Base-by-base conservation (phyloP, 2,329 filamentous ascomycete genomes). In the Ophiostoma novo-ulmi region DNA sequence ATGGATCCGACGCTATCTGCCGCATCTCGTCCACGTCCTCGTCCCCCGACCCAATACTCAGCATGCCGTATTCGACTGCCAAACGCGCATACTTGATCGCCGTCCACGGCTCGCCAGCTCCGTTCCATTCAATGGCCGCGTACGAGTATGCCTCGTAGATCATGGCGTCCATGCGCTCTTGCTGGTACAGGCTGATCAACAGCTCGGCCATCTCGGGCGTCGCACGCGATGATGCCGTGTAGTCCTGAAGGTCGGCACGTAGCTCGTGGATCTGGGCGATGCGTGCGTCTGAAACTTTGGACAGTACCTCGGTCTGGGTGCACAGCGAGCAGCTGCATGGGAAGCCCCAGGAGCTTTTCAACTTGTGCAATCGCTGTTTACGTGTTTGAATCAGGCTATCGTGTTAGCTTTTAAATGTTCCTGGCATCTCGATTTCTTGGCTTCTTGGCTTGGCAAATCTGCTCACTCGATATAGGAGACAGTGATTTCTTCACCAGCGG, bases 401-500 rank as follows among this genome's bases (percentile, higher is more conserved):
- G 6, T 11, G 22, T 38, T 14, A 22, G 39, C 20, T 10, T 26
- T 11, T 13, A 35, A 17, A 48, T 17, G 44, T 48, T 48, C 31
- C 31, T 31, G 31, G 2, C 31, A 31, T 31, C 31, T 31, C 31
- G 31, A 31, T 31, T 31, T 31, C 3, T 31, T 31, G 26, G 2
- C 2, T 26, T 26, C 26, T 26, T 26, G 31, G n/a, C 44, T n/a
- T 39, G 38, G 52, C 52, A 55, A 5, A n/a, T 31, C 26, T 31
- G 14, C 77, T 73, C 73, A 79, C 76, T 80, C 76, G 41, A 82
- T 80, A 75, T 82, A 83, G 0, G 80, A 80, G 69, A 83, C 75
- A 20, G 80, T 81, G 68, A 83, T 77, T 75, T 83, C 81, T 72
- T 82, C 81, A 39, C 81, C 81, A 0, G 80, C 77, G 3, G 70